These are phyloP conservation scores for Massariosphaeria phaeospora DNA, from an alignment of 495 filamentous ascomycete genomes.

Conservation along the genomic window DNA sequence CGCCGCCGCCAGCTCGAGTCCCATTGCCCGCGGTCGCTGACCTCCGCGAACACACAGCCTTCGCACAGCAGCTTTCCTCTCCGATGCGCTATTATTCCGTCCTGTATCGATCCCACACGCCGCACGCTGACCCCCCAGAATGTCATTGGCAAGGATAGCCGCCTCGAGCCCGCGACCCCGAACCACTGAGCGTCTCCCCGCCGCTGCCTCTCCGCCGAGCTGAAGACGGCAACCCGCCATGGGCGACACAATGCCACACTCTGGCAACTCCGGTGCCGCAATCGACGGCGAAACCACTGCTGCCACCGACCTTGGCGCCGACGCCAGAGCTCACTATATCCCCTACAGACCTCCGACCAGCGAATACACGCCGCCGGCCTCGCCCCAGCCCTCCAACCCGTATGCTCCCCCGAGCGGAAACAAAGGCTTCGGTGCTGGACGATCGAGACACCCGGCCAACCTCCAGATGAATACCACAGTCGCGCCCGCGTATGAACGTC, in stretches of 20 bases:
- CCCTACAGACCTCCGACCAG: slow-evolving; percentile 8
- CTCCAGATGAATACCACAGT: neutral
- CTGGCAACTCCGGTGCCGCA: neutral
- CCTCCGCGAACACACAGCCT: neutral
- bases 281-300: neutral
- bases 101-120: neutral
- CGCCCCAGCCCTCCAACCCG: slow-evolving; percentile 14
- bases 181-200: neutral
- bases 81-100: neutral
- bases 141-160: slow-evolving; percentile 1
- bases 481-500: slow-evolving; percentile 1
- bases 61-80: neutral
- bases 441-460: slow-evolving; percentile 4
- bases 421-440: slow-evolving; percentile 8
- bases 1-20: neutral
- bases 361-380: slow-evolving; percentile 23
- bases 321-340: neutral
- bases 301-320: neutral
- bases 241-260: neutral
- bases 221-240: neutral
- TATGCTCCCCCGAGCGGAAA: neutral
- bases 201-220: neutral
- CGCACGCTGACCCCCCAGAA: neutral
- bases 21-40: neutral
- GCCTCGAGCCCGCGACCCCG: slow-evolving; percentile 3